Percentiles rank a stretch among this genome's conserved stretches.
Evolutionary conservation across 177 flowering plant genomes (phyloP).

Genomic region (Vitis hybrid): DNA sequence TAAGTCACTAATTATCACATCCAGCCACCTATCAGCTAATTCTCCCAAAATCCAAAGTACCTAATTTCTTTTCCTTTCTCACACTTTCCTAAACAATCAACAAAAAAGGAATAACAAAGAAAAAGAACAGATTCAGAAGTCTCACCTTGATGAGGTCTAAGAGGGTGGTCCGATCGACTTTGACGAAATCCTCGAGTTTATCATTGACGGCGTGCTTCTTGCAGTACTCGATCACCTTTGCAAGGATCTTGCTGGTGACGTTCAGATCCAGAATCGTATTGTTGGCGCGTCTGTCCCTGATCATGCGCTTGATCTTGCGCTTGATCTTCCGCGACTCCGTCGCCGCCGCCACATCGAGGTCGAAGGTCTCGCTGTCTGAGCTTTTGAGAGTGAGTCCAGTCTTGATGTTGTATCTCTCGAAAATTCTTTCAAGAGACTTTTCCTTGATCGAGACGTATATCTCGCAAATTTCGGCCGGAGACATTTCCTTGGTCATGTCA

Average conservation of each 20-base stretch:
- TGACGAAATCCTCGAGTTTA: constrained; percentile 18
- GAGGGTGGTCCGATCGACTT: constrained; percentile 21
- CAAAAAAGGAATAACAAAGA: no score
- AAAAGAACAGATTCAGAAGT: background rate
- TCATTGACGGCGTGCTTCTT: constrained; percentile 22
- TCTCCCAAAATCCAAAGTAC: no score
- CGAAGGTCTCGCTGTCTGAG: constrained; percentile 23
- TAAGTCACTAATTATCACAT: no score
- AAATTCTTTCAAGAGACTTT: constrained; percentile 15
- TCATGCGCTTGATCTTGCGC: constrained; percentile 10
- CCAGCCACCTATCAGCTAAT: no score
- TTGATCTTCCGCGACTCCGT: constrained; percentile 16
- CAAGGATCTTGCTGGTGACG: constrained; percentile 16
- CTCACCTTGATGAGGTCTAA: constrained; percentile 20
- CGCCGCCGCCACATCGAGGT: constrained; percentile 25
- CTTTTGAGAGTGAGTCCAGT: constrained; percentile 14
- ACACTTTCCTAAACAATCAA: no score
- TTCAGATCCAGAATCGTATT: constrained; percentile 19
- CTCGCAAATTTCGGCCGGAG: constrained; percentile 18
- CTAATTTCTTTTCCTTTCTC: no score
- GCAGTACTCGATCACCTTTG: constrained; percentile 33
- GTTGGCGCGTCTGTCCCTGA: constrained; percentile 23
- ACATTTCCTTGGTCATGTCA: constrained; percentile 17
- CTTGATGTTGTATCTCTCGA: constrained; percentile 16
- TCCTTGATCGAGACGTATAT: constrained; percentile 10